Percentiles rank a stretch among this genome's conserved stretches.
Evolutionary conservation across 345 rosid genomes (phyloP).

Genomic region (Raphanus raphanistrum): DNA sequence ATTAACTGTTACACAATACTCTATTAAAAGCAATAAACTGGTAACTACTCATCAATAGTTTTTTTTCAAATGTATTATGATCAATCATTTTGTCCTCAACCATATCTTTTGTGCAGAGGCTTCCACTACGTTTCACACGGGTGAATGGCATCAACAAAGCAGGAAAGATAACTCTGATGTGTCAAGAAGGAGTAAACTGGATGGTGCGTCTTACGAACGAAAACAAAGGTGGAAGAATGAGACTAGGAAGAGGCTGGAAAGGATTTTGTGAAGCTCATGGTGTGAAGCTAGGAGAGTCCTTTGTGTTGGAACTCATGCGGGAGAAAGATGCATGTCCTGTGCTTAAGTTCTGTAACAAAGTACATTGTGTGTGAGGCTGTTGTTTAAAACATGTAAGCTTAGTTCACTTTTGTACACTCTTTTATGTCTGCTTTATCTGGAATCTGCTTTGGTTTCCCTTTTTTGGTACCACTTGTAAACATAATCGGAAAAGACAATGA

Average conservation of each 20-base stretch:
- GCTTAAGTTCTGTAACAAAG: slow-evolving; percentile 18
- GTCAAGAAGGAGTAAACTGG: slow-evolving; percentile 11
- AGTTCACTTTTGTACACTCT: not conserved
- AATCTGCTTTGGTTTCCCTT: not conserved
- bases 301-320: slow-evolving; percentile 24
- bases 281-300: slow-evolving; percentile 22
- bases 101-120: slow-evolving; percentile 10
- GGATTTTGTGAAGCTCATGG: slow-evolving; percentile 24
- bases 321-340: slow-evolving; percentile 10
- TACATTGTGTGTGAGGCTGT: not conserved
- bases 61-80: not conserved
- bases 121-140: slow-evolving; percentile 15
- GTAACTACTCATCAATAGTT: not conserved
- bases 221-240: not conserved
- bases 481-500: not conserved
- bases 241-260: slow-evolving; percentile 30
- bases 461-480: not conserved
- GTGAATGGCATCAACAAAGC: slow-evolving; percentile 21
- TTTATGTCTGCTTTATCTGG: not conserved
- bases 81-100: not conserved
- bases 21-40: not conserved
- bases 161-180: slow-evolving; percentile 15
- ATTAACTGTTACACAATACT: slow-evolving; percentile 14
- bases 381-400: not conserved
- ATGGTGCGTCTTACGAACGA: not conserved